Percentiles rank a stretch among this genome's conserved stretches.
phyloP scores from a whole-genome alignment of 129 eudicot genomes.

The Tagetes patula region DNA sequence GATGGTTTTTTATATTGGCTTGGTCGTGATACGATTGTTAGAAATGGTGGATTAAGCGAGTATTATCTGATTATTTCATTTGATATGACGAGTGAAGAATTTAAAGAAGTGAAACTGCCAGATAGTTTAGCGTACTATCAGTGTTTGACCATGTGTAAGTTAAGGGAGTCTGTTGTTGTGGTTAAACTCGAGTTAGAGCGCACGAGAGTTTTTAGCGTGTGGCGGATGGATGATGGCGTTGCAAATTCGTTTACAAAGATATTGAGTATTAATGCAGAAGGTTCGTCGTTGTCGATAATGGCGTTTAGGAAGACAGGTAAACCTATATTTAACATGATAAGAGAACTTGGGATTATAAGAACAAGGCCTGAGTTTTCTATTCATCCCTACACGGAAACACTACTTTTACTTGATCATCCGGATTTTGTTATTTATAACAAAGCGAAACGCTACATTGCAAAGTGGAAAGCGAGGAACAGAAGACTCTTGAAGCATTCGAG shows the following conservation, averaged over 20 bases:
- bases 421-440: neutral
- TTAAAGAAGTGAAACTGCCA: neutral
- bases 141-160: neutral
- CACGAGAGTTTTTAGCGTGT: neutral
- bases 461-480: neutral
- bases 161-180: conserved; percentile 6
- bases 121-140: neutral
- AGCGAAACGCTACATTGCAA: neutral
- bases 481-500: neutral
- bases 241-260: neutral
- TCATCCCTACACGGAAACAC: neutral
- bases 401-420: neutral
- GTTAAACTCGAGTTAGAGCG: neutral
- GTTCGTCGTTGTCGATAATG: neutral
- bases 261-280: neutral
- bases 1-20: neutral
- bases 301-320: neutral
- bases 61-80: neutral
- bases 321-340: neutral
- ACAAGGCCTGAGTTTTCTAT: neutral
- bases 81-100: conserved; percentile 1
- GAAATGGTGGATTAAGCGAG: neutral
- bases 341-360: neutral
- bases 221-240: conserved; percentile 1
- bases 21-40: neutral